Base-by-base conservation (phyloP, 164 flowering plant species). In the Annona cherimola region DNA sequence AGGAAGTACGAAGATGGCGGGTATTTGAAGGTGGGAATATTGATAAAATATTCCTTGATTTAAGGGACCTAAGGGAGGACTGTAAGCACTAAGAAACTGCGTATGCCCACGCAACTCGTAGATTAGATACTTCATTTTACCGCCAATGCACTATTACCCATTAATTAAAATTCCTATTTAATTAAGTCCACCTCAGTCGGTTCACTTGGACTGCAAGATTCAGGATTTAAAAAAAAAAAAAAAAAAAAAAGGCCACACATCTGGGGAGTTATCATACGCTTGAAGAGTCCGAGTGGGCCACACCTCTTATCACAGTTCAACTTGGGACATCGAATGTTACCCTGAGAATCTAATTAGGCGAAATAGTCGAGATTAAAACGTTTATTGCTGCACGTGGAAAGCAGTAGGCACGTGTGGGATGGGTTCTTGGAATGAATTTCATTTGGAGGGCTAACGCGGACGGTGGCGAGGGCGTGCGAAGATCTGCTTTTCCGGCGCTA, bases 401-500 rank as follows among this genome's bases (percentile, higher is more conserved):
- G 14, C 14, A 50, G 9, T 9, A 16, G 1, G 9, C 14, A 9
- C 57, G 57, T 50, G 57, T 12, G 57, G 14, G 12, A 12, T 5
- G 2, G 55, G 11, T 46, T 2, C 55, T 46, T 46, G 0, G 57
- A 50, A 50, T 50, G 57, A 50, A 50, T 50, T 50, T 50, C 14
- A 0, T 11, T 50, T 50, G 57, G 35, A 26, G 35, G 35, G 14
- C 57, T 8, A 50, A 5, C 35, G 35, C 35, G 35, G 57, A 50
- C 57, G 50, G 64, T 69, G 45, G 4, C 35, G 35, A 26, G 42
- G 14, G 43, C 8, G 54, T 39, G 61, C 12, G 60, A 18, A 16
- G 74, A 71, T 71, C 74, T 71, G 6, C 61, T 71, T 71, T 63
- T 9, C 62, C 67, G 74, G 74, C 68, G 74, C 40, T 57, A 71